Base-by-base conservation (phyloP, 768 basidiomycete species). In the Obba rivulosa region DNA sequence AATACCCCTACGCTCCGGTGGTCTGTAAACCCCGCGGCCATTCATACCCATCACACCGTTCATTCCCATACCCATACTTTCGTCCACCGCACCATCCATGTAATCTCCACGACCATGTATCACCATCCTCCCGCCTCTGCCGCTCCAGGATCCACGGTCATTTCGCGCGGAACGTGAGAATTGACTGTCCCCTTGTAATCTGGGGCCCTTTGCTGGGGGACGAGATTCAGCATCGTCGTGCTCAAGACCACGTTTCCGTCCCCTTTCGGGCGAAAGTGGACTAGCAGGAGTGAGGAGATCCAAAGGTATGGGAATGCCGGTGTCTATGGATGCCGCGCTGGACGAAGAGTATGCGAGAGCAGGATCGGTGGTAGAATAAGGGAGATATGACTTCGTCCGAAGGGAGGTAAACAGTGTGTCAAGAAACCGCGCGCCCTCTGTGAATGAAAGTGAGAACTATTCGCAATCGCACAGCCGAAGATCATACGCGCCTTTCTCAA, bases 351-450 rank as follows among this genome's bases (percentile, higher is more conserved):
- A 51, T 28, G 61, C 66, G 10, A 65, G 66, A 46, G 64, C 66
- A 25, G 73, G 66, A 13, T 78, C 64, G 18, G 76, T 68, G 36
- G 76, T 69, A 41, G 73, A 69, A 59, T 92, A 89, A 3, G 89
- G 88, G 42, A 92, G 69, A 65, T 88, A 92, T 3, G 90, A 89
- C 70, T 89, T 88, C 47, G 87, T 85, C 57, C 88, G 76, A 39
- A 96, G 79, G 34, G 87, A 83, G 41, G 80, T 81, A 68, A 96
- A 93, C 56, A 96, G 78, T 14, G 83, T 84, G 61, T 91, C 82
- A 52, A 95, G 84, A 69, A 97, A 97, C 44, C 72, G 68, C 44
- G 69, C 67, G 60, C 76, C 84, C 76, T 92, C 85, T 77, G 68
- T 11, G 46, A 43, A 36, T 48, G 43, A 53, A 20, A 54, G 46